phyloP scores from a whole-genome alignment of 257 asterid genomes.

The Solanum phureja region DNA sequence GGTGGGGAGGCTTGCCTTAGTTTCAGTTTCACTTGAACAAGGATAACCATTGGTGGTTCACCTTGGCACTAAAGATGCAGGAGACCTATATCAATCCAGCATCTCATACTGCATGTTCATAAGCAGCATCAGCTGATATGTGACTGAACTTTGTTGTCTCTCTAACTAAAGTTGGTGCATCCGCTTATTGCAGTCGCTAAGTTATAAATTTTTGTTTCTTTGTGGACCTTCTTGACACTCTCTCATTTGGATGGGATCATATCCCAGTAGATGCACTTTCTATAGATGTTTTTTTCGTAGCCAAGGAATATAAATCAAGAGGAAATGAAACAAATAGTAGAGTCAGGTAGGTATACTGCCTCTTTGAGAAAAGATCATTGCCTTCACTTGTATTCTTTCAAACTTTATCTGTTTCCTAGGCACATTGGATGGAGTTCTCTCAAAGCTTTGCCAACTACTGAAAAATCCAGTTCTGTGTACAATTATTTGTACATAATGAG shows the following conservation, averaged over 20 bases:
- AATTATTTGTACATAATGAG: background rate
- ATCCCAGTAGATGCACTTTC: background rate
- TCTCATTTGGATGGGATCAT: background rate
- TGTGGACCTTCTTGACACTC: background rate
- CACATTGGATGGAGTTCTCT: too few species aligned
- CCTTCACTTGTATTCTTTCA: background rate
- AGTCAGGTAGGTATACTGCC: too few species aligned
- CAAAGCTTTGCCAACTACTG: background rate
- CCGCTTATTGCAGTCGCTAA: background rate
- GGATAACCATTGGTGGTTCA: background rate
- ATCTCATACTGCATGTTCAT: background rate
- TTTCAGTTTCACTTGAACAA: background rate
- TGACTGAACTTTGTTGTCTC: background rate
- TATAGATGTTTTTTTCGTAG: background rate
- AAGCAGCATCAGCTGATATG: background rate
- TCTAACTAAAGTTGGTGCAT: background rate
- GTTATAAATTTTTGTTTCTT: background rate
- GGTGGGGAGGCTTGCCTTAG: background rate
- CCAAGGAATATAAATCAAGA: too few species aligned
- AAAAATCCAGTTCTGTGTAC: background rate
- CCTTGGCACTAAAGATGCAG: background rate
- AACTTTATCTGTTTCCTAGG: background rate
- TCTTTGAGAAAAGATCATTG: background rate
- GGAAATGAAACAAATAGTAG: background rate
- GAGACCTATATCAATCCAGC: background rate